Evolutionary conservation across 2,329 filamentous ascomycete species (phyloP).

Genomic region (Penicillium italicum): DNA sequence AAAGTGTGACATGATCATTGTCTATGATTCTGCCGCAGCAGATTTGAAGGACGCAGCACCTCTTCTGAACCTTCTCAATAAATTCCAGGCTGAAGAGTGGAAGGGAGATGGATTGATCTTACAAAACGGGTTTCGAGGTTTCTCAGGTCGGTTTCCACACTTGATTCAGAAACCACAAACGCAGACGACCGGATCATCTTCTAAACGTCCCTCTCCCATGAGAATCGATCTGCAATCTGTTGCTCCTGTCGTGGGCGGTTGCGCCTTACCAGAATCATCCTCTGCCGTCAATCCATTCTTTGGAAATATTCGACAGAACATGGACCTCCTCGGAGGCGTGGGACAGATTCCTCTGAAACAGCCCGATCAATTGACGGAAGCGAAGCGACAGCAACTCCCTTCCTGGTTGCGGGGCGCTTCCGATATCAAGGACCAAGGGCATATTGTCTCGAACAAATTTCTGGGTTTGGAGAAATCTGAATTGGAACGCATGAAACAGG

Average conservation of each 20-base stretch:
- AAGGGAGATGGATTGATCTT: conserved; percentile 69
- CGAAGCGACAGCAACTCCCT: conserved; percentile 58
- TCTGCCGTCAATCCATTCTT: conserved; percentile 84
- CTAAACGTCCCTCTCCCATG: conserved; percentile 51
- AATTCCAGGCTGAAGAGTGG: conserved; percentile 84
- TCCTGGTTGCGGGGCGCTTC: conserved; percentile 71
- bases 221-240: conserved; percentile 53
- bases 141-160: conserved; percentile 63
- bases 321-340: conserved; percentile 89
- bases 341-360: conserved; percentile 68
- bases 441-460: conserved; percentile 77
- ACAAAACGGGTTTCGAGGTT: conserved; percentile 74
- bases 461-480: conserved; percentile 79
- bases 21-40: conserved; percentile 76
- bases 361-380: conserved; percentile 51
- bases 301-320: conserved; percentile 91
- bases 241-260: conserved; percentile 82
- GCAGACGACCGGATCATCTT: conserved; percentile 32
- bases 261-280: conserved; percentile 66
- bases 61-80: conserved; percentile 84
- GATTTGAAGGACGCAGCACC: conserved; percentile 76
- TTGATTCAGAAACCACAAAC: conserved; percentile 29
- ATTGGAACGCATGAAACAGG: conserved; percentile 88
- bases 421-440: conserved; percentile 67
- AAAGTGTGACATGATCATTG: conserved; percentile 70